Percentiles rank a stretch among this genome's conserved stretches.
Conservation (phyloP, 352 stramenopile species). For the Phytophthora kernoviae region DNA sequence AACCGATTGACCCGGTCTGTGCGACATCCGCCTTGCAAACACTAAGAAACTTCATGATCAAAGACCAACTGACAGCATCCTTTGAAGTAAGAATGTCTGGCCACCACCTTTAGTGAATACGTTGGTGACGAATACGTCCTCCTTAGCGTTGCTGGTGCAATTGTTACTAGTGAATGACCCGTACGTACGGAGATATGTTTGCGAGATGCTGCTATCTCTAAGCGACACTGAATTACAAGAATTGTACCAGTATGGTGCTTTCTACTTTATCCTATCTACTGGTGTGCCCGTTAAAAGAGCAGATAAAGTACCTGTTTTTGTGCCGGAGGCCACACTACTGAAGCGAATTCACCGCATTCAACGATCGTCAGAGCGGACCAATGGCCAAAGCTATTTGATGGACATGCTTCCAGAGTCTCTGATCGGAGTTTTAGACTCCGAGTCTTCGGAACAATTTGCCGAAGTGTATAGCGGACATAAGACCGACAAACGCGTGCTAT, state of each 20-base stretch:
- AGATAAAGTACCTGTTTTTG: slow-evolving; percentile 41
- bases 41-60: slow-evolving; percentile 67
- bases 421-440: slow-evolving; percentile 68
- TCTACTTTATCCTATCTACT: slow-evolving; percentile 78
- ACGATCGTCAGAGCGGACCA: slow-evolving; percentile 44
- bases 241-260: slow-evolving; percentile 60
- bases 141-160: slow-evolving; percentile 63
- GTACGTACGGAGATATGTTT: slow-evolving; percentile 53
- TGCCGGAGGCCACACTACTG: slow-evolving; percentile 65
- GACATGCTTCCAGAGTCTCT: slow-evolving; percentile 79
- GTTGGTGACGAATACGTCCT: slow-evolving; percentile 51
- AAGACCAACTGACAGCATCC: slow-evolving; percentile 38
- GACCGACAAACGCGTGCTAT: slow-evolving; percentile 71
- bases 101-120: slow-evolving; percentile 64
- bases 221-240: slow-evolving; percentile 50
- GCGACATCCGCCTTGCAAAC: slow-evolving; percentile 58
- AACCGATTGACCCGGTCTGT: slow-evolving; percentile 56
- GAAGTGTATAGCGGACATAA: slow-evolving; percentile 63
- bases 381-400: slow-evolving; percentile 66
- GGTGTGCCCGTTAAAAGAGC: slow-evolving; percentile 27
- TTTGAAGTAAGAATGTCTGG: slow-evolving; percentile 43
- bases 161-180: slow-evolving; percentile 66
- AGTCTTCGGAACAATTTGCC: slow-evolving; percentile 65
- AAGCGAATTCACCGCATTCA: slow-evolving; percentile 71
- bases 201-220: slow-evolving; percentile 68